phyloP scores from a whole-genome alignment of 305 asterid species.

The Coffea humblotiana region DNA sequence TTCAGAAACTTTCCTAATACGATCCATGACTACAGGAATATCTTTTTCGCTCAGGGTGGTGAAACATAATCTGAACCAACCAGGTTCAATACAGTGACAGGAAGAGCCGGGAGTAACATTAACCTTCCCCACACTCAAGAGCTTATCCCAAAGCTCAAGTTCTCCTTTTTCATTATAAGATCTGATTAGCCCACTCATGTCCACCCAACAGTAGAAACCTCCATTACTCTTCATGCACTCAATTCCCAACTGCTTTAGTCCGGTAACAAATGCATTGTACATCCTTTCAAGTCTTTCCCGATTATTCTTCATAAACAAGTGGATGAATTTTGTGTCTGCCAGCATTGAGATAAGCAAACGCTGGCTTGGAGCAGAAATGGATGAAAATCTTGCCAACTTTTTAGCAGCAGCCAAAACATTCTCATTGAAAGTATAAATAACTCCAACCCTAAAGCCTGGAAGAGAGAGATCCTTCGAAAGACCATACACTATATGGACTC shows the following conservation, averaged over 20 bases:
- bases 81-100: conserved; percentile 60
- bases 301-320: conserved; percentile 25
- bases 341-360: conserved; percentile 45
- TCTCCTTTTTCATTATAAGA: conserved; percentile 60
- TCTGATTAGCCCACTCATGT: conserved; percentile 51
- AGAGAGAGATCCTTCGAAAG: conserved; percentile 58
- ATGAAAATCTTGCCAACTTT: conserved; percentile 55
- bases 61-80: conserved; percentile 59
- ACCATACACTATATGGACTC: conserved; percentile 53
- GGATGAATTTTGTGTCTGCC: conserved; percentile 42
- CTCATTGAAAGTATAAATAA: conserved; percentile 42
- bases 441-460: conserved; percentile 43
- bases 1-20: conserved; percentile 45
- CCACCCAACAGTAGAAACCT: conserved; percentile 60
- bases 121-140: conserved; percentile 42
- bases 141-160: conserved; percentile 55
- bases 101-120: conserved; percentile 56
- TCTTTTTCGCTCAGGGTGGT: conserved; percentile 37
- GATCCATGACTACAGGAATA: conserved; percentile 39
- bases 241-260: conserved; percentile 47
- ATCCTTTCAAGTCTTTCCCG: conserved; percentile 42
- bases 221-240: conserved; percentile 42
- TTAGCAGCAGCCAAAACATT: conserved; percentile 40
- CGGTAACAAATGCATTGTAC: conserved; percentile 34
- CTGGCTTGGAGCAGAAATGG: conserved; percentile 50